Evolutionary conservation across 257 asterid genomes (phyloP).

Genomic region (Primulina tabacum): DNA sequence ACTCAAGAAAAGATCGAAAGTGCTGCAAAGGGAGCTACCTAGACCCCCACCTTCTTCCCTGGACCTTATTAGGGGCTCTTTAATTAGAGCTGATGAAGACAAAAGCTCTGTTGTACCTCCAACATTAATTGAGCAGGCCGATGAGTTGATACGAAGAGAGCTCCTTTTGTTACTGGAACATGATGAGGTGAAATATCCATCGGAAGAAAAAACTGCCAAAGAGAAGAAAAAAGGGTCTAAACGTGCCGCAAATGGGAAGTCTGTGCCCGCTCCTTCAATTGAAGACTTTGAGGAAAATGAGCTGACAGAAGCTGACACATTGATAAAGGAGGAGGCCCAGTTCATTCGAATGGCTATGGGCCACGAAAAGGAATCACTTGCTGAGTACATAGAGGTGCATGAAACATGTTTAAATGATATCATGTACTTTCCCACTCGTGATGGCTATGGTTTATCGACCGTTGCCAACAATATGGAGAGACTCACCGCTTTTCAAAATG

Average conservation of each 20-base stretch:
- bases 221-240: slow-evolving; percentile 82
- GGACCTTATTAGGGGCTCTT: slow-evolving; percentile 66
- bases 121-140: slow-evolving; percentile 87
- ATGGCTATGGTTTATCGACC: slow-evolving; percentile 76
- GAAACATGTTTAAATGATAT: slow-evolving; percentile 71
- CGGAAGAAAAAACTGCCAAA: slow-evolving; percentile 64
- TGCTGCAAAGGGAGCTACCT: slow-evolving; percentile 94
- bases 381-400: slow-evolving; percentile 83
- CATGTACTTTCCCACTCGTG: slow-evolving; percentile 84
- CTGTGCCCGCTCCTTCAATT: slow-evolving; percentile 52
- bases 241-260: slow-evolving; percentile 45
- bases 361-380: slow-evolving; percentile 73
- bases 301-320: slow-evolving; percentile 77
- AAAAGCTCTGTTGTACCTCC: slow-evolving; percentile 97
- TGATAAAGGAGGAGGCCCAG: slow-evolving; percentile 57
- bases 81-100: slow-evolving; percentile 73
- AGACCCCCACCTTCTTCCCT: slow-evolving; percentile 85
- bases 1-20: slow-evolving; percentile 89
- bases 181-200: slow-evolving; percentile 85
- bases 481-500: slow-evolving; percentile 73
- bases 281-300: slow-evolving; percentile 81
- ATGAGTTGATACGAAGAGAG: slow-evolving; percentile 81
- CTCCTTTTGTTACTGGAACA: slow-evolving; percentile 84
- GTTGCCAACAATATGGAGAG: slow-evolving; percentile 87
- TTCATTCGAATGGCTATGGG: slow-evolving; percentile 78